Percentiles rank a stretch among this genome's conserved stretches.
Conservation (phyloP, 2,329 filamentous ascomycete genomes). For the Sphaceloma murrayae region DNA sequence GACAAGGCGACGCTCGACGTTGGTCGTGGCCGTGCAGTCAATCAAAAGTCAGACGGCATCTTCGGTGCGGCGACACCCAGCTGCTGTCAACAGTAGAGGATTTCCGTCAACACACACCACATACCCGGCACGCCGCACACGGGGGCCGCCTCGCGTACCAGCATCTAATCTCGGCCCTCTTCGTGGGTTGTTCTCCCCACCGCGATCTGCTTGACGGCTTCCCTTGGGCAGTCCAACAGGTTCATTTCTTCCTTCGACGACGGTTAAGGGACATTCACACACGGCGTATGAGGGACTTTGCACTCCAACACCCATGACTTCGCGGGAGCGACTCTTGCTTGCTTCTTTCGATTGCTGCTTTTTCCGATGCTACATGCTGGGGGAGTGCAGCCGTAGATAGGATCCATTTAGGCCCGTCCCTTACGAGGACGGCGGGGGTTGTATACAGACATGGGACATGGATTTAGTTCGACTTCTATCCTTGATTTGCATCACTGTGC, state of each 20-base stretch:
- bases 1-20: constrained; percentile 16
- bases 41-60: constrained; percentile 16
- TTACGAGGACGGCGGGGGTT: background rate
- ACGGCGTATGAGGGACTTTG: background rate
- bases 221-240: background rate
- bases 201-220: background rate
- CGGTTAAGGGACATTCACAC: background rate
- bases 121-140: background rate
- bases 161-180: background rate
- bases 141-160: background rate
- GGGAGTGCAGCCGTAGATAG: constrained; percentile 1
- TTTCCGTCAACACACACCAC: background rate
- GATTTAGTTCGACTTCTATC: no score
- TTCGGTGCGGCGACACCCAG: constrained; percentile 14
- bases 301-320: background rate
- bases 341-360: background rate
- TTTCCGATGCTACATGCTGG: background rate
- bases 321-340: background rate
- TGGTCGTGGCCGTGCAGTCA: constrained; percentile 15
- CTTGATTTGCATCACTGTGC: no score
- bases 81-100: constrained; percentile 15
- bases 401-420: background rate
- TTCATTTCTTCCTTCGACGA: background rate
- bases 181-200: background rate
- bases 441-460: background rate